phyloP scores from a whole-genome alignment of 2,329 filamentous ascomycete species.

The Leptographium lundbergii region DNA sequence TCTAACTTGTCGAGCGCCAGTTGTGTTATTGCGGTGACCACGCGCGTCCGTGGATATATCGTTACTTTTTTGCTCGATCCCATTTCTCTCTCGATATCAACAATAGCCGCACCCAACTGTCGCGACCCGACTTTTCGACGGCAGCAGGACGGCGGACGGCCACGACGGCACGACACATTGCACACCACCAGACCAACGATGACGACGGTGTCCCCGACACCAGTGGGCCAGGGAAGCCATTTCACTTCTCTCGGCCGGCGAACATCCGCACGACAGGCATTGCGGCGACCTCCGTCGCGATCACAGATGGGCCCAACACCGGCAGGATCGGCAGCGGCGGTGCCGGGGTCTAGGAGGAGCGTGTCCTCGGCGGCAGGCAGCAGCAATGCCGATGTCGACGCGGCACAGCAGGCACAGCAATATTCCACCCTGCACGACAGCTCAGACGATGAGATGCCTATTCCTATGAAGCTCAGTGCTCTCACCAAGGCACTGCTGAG shows the following conservation, averaged over 20 bases:
- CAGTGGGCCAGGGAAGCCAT: slow-evolving; percentile 33
- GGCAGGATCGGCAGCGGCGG: slow-evolving; percentile 5
- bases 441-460: slow-evolving; percentile 86
- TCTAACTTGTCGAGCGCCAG: background rate
- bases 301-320: slow-evolving; percentile 22
- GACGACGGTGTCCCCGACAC: slow-evolving; percentile 43
- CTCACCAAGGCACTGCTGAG: slow-evolving; percentile 76
- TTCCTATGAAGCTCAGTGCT: slow-evolving; percentile 87
- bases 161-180: background rate
- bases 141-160: background rate
- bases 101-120: background rate
- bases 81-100: background rate
- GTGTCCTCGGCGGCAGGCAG: background rate
- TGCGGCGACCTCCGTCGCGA: slow-evolving; percentile 37
- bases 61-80: background rate
- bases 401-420: slow-evolving; percentile 27
- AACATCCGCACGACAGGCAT: slow-evolving; percentile 42
- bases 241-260: slow-evolving; percentile 34
- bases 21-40: background rate
- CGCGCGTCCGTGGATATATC: background rate
- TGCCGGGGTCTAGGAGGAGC: slow-evolving; percentile 10
- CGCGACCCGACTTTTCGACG: background rate
- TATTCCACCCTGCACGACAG: slow-evolving; percentile 58
- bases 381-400: background rate
- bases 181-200: slow-evolving; percentile 19